Conservation (phyloP, 2,329 filamentous ascomycete genomes). For the Penicillium nordicum region DNA sequence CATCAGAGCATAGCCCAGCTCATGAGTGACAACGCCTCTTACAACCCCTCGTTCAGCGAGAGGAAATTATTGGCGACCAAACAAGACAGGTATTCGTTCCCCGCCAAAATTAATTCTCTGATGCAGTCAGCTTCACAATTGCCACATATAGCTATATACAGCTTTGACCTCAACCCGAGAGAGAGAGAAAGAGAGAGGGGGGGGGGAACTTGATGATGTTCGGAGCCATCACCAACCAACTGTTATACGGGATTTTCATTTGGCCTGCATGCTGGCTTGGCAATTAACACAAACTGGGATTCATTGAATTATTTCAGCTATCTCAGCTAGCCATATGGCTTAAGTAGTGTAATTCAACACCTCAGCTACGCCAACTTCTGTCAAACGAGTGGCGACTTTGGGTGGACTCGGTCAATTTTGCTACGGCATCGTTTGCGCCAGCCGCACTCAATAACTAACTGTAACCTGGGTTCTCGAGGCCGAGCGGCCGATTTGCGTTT, state of each 20-base stretch:
- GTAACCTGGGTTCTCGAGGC: neutral
- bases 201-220: neutral
- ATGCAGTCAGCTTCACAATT: neutral
- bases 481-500: neutral
- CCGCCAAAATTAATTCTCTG: neutral
- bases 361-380: neutral
- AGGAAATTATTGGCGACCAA: neutral
- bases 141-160: neutral
- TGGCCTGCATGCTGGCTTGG: neutral
- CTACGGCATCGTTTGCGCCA: neutral
- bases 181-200: neutral
- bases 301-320: neutral
- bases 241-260: neutral
- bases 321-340: neutral
- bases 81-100: neutral
- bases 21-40: neutral
- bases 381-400: neutral
- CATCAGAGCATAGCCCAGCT: neutral
- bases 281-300: neutral
- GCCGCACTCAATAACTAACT: neutral
- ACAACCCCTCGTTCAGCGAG: neutral
- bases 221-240: neutral
- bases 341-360: neutral
- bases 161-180: neutral
- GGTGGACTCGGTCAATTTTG: neutral